phyloP scores from a whole-genome alignment of 495 filamentous ascomycete genomes.

The Lophium mytilinum region DNA sequence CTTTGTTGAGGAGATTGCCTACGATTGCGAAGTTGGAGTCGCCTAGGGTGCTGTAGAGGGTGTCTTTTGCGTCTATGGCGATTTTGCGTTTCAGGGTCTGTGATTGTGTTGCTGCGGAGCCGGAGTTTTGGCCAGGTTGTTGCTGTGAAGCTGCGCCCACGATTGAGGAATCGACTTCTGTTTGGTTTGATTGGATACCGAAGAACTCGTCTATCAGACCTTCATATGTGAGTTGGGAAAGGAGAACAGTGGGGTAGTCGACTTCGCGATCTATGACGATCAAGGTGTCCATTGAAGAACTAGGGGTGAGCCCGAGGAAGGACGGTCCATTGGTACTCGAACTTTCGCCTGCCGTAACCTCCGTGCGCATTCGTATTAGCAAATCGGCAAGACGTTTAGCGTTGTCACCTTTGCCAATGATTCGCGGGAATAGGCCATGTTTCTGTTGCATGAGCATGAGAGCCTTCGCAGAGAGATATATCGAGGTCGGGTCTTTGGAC shows the following conservation, averaged over 20 bases:
- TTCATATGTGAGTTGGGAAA: slow-evolving; percentile 96
- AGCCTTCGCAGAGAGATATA: slow-evolving; percentile 82
- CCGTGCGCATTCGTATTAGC: slow-evolving; percentile 85
- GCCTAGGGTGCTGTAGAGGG: slow-evolving; percentile 78
- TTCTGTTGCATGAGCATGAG: slow-evolving; percentile 89
- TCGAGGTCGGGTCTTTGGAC: slow-evolving; percentile 83
- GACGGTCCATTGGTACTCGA: slow-evolving; percentile 45
- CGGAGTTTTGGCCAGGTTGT: slow-evolving; percentile 40
- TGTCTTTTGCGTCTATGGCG: slow-evolving; percentile 79
- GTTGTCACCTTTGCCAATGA: slow-evolving; percentile 93
- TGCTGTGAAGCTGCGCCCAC: slow-evolving; percentile 61
- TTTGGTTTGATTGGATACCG: slow-evolving; percentile 77
- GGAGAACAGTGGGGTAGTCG: slow-evolving; percentile 80
- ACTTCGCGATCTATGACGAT: slow-evolving; percentile 94
- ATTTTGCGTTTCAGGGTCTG: slow-evolving; percentile 79
- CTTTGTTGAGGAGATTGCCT: slow-evolving; percentile 77
- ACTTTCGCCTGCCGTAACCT: slow-evolving; percentile 74
- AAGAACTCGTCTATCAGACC: slow-evolving; percentile 93
- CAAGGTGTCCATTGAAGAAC: slow-evolving; percentile 74
- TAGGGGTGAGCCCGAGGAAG: slow-evolving; percentile 71
- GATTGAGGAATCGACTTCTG: slow-evolving; percentile 87
- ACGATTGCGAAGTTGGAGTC: slow-evolving; percentile 96
- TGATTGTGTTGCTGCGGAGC: slow-evolving; percentile 47
- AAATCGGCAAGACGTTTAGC: slow-evolving; percentile 82
- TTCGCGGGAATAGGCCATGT: slow-evolving; percentile 88